Evolutionary conservation across 2,329 filamentous ascomycete species (phyloP).

Genomic region (Mycogone perniciosa): DNA sequence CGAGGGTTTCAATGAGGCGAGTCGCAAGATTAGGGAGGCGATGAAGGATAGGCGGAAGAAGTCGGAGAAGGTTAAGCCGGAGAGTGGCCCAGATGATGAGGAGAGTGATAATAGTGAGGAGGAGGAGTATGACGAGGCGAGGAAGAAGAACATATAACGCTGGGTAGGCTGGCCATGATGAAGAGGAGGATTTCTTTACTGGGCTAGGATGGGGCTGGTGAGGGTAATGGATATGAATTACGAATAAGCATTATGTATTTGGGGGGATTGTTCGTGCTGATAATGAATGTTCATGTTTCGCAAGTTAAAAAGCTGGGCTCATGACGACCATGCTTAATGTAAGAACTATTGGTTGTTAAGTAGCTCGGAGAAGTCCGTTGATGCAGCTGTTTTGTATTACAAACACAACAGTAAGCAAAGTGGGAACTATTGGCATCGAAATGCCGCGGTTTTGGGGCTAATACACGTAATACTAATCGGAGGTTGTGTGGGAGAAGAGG

Average conservation of each 20-base stretch:
- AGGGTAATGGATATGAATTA: background rate
- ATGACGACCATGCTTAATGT: too few species aligned
- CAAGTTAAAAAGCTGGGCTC: too few species aligned
- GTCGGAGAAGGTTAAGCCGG: slow-evolving; percentile 38
- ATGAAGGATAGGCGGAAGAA: slow-evolving; percentile 62
- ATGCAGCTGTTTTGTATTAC: too few species aligned
- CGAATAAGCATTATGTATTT: background rate
- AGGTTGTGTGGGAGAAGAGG: background rate
- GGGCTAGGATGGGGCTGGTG: background rate
- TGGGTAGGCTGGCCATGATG: background rate
- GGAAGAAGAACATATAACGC: slow-evolving; percentile 34
- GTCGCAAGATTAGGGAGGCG: slow-evolving; percentile 72
- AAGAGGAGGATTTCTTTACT: background rate
- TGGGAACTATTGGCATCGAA: too few species aligned
- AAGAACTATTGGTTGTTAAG: too few species aligned
- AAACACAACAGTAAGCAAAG: too few species aligned
- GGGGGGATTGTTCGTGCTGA: background rate
- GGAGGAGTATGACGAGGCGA: slow-evolving; percentile 36
- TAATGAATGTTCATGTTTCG: too few species aligned
- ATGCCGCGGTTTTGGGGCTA: too few species aligned
- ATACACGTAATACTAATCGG: too few species aligned
- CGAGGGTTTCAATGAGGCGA: slow-evolving; percentile 75
- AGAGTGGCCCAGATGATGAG: slow-evolving; percentile 28
- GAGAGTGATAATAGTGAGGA: slow-evolving; percentile 35
- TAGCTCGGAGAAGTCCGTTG: too few species aligned